Percentiles rank a stretch among this genome's conserved stretches.
Evolutionary conservation across 164 flowering plant genomes (phyloP).

Genomic region (Aristolochia californica): DNA sequence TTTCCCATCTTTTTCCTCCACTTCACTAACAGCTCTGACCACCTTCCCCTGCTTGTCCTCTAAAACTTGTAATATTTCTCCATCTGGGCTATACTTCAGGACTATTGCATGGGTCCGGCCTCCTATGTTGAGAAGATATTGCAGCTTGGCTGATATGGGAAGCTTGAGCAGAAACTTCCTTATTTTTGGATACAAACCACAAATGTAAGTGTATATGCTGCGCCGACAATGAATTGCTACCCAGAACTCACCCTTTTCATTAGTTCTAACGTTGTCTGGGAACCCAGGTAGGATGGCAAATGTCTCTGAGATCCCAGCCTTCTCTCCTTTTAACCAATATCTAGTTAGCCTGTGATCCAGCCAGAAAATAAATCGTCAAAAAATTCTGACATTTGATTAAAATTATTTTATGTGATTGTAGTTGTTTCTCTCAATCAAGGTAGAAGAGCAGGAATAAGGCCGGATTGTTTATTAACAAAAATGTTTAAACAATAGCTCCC

Average conservation of each 20-base stretch:
- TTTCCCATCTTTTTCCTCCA: conserved; percentile 82
- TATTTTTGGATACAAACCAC: conserved; percentile 34
- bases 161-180: conserved; percentile 52
- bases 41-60: conserved; percentile 85
- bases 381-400: too few relatives aligned
- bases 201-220: conserved; percentile 20
- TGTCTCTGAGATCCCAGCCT: conserved; percentile 63
- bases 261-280: conserved; percentile 85
- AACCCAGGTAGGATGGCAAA: conserved; percentile 69
- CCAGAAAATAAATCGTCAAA: too few relatives aligned
- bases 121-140: conserved; percentile 41
- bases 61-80: conserved; percentile 53
- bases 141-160: conserved; percentile 47
- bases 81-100: conserved; percentile 64
- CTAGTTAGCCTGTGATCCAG: conserved; percentile 35
- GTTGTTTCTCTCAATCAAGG: too few relatives aligned
- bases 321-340: conserved; percentile 86
- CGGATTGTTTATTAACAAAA: too few relatives aligned
- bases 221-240: conserved; percentile 71
- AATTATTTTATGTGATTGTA: too few relatives aligned
- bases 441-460: neutral
- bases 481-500: too few relatives aligned
- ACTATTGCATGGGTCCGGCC: conserved; percentile 42
- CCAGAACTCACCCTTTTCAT: conserved; percentile 83
- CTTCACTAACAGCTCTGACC: conserved; percentile 79